Conservation (phyloP, 2,329 filamentous ascomycete species). For the Fusarium sp. region DNA sequence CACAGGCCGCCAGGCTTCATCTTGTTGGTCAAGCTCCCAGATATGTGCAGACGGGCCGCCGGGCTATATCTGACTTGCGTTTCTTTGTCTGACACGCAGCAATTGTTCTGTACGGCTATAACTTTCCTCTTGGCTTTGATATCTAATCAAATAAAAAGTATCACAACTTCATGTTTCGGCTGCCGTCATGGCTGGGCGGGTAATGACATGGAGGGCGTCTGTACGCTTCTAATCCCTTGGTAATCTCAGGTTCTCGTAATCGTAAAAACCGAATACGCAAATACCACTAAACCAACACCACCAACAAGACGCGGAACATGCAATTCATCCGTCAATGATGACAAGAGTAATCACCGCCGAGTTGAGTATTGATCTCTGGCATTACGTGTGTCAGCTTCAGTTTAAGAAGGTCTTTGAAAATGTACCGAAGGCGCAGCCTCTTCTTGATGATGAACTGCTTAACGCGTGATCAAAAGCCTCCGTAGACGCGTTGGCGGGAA, state of each 20-base stretch:
- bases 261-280: slow-evolving; percentile 38
- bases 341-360: slow-evolving; percentile 1
- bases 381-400: slow-evolving; percentile 10
- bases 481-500: slow-evolving; percentile 28
- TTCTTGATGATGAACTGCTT: neutral
- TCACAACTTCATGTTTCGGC: neutral
- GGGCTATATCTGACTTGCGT: neutral
- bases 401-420: slow-evolving; percentile 1
- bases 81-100: slow-evolving; percentile 15
- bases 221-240: neutral
- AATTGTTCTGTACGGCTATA: neutral
- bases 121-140: neutral
- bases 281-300: neutral
- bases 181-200: neutral
- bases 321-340: neutral
- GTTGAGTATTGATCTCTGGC: slow-evolving; percentile 8
- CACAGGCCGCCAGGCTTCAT: slow-evolving; percentile 5
- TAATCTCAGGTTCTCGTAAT: slow-evolving; percentile 26
- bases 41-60: slow-evolving; percentile 1
- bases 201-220: neutral
- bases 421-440: slow-evolving; percentile 11
- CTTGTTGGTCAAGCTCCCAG: neutral
- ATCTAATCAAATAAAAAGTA: neutral
- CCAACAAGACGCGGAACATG: neutral
- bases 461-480: slow-evolving; percentile 4